Evolutionary conservation across 768 basidiomycete genomes (phyloP).

Genomic region (Lactarius indigo): DNA sequence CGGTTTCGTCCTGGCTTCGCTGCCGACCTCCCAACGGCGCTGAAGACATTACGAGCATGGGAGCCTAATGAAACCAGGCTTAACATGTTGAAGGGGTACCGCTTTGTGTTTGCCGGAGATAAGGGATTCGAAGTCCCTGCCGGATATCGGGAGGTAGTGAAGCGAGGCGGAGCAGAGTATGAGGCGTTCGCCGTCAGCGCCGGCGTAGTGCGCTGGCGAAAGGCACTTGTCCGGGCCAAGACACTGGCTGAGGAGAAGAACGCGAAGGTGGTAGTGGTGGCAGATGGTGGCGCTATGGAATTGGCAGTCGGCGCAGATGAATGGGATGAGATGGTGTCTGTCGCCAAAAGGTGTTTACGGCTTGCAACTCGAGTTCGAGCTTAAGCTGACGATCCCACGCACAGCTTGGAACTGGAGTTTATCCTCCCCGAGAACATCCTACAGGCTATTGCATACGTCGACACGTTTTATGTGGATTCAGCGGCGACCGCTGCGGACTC

Average conservation of each 20-base stretch:
- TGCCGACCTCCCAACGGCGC: slow-evolving; percentile 42
- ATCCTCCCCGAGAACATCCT: slow-evolving; percentile 46
- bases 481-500: slow-evolving; percentile 33
- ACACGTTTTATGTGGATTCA: slow-evolving; percentile 37
- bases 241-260: slow-evolving; percentile 37
- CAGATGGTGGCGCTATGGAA: slow-evolving; percentile 44
- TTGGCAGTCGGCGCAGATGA: slow-evolving; percentile 49
- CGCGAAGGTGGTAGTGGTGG: slow-evolving; percentile 45
- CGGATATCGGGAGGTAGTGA: slow-evolving; percentile 52
- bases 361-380: background rate
- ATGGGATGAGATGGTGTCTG: slow-evolving; percentile 52
- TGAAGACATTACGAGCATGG: slow-evolving; percentile 58
- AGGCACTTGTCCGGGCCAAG: slow-evolving; percentile 48
- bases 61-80: slow-evolving; percentile 62
- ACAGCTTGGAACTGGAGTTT: slow-evolving; percentile 43
- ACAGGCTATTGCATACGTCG: slow-evolving; percentile 44
- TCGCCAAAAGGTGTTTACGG: slow-evolving; percentile 46
- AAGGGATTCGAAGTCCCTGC: slow-evolving; percentile 46
- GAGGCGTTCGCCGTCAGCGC: slow-evolving; percentile 55
- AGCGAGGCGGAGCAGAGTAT: slow-evolving; percentile 55
- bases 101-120: slow-evolving; percentile 62
- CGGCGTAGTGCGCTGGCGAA: slow-evolving; percentile 49
- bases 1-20: slow-evolving; percentile 61
- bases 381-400: slow-evolving; percentile 1
- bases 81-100: slow-evolving; percentile 47